phyloP scores from a whole-genome alignment of 805 yeast species.

The Candida montana region DNA sequence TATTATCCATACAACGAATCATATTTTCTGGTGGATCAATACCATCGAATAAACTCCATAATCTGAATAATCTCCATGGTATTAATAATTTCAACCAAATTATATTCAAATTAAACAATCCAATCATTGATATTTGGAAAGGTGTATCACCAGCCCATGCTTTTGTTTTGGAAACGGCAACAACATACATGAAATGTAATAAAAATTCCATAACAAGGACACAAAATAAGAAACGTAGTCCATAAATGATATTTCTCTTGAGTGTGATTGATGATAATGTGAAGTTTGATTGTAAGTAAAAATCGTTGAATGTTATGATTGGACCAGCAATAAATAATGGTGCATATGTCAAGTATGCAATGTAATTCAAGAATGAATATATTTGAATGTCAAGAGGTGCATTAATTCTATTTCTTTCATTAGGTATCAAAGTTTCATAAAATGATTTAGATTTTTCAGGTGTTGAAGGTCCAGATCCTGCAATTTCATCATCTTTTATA shows the following conservation, averaged over 20 bases:
- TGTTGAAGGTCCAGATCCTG: slow-evolving; percentile 17
- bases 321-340: slow-evolving; percentile 97
- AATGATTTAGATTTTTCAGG: slow-evolving; percentile 14
- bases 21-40: slow-evolving; percentile 97
- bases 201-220: slow-evolving; percentile 83
- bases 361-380: slow-evolving; percentile 59
- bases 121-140: slow-evolving; percentile 91
- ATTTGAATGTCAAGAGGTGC: slow-evolving; percentile 57
- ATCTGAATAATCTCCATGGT: slow-evolving; percentile 93
- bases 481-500: slow-evolving; percentile 18
- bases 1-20: slow-evolving; percentile 93
- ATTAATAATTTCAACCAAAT: slow-evolving; percentile 90
- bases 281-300: slow-evolving; percentile 61
- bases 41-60: slow-evolving; percentile 90
- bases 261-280: slow-evolving; percentile 54
- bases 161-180: slow-evolving; percentile 81
- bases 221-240: slow-evolving; percentile 63
- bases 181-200: slow-evolving; percentile 85
- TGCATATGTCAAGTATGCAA: slow-evolving; percentile 75
- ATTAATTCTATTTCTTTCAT: slow-evolving; percentile 60
- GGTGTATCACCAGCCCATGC: slow-evolving; percentile 92
- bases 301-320: slow-evolving; percentile 87
- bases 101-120: slow-evolving; percentile 80
- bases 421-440: slow-evolving; percentile 24
- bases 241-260: slow-evolving; percentile 54